Evolutionary conservation across 106 monocot species (phyloP).

Genomic region (Allium cepa): DNA sequence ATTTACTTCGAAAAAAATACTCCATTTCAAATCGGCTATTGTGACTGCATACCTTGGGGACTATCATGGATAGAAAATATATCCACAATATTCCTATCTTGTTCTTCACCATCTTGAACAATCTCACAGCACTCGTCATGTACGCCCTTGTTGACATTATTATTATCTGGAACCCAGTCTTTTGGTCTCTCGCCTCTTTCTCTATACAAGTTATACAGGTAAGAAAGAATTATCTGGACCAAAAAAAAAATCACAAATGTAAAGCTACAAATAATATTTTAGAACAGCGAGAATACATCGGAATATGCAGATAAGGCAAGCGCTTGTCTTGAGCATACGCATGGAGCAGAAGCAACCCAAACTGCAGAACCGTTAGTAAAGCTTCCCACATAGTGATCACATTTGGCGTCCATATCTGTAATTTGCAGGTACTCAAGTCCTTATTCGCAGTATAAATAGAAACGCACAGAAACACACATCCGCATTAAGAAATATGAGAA

Average conservation of each 20-base stretch:
- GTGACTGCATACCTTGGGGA: slow-evolving; percentile 18
- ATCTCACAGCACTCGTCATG: slow-evolving; percentile 16
- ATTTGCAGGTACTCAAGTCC: background rate
- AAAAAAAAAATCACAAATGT: background rate
- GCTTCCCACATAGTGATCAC: slow-evolving; percentile 72
- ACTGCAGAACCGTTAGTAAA: slow-evolving; percentile 69
- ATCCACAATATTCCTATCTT: slow-evolving; percentile 35
- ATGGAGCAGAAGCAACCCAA: slow-evolving; percentile 71
- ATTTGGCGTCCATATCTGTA: slow-evolving; percentile 81
- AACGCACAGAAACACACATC: background rate
- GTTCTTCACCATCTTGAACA: slow-evolving; percentile 20
- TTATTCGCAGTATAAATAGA: too few relatives aligned
- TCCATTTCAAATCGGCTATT: too few relatives aligned
- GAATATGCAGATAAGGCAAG: slow-evolving; percentile 68
- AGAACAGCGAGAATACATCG: slow-evolving; percentile 40
- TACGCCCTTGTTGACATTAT: slow-evolving; percentile 1
- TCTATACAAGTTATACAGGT: slow-evolving; percentile 20
- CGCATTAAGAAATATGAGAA: background rate
- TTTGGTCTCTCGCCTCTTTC: slow-evolving; percentile 68
- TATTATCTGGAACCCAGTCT: slow-evolving; percentile 70
- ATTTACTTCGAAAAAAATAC: too few relatives aligned
- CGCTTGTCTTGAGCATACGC: slow-evolving; percentile 86
- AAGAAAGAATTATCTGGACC: background rate
- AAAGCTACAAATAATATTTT: slow-evolving; percentile 13
- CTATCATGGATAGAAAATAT: slow-evolving; percentile 61